Evolutionary conservation across 306 rosid genomes (phyloP), one percentile per base, ranked within the genome.

Genomic region (Citrullus amarus): DNA sequence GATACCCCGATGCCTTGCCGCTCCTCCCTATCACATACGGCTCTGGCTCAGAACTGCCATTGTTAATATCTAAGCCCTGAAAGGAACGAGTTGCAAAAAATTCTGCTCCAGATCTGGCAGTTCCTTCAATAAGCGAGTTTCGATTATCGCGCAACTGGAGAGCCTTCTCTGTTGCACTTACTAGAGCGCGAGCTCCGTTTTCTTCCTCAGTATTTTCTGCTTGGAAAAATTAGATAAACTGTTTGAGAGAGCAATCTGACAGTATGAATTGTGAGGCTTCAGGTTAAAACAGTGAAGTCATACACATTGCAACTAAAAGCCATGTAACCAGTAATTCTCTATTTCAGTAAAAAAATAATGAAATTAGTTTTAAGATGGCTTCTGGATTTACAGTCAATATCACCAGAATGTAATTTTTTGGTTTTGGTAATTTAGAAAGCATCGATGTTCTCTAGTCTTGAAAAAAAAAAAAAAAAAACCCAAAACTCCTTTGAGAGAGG

Each of bases 51-150:
- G 86, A 71, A 66, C 82, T 78, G 56, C 88, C 88, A 4, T 71
- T 43, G 10, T 86, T 77, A n/a, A 89, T 86, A 68, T 86, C 89
- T 36, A 94, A 84, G 61, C 98, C 98, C 74, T 87, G 97, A 82
- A 87, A 94, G 46, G 97, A 89, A 62, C 97, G 86, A 70, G 82
- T 50, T 1, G 87, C 91, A 18, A 93, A 82, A 82, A 87, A 93
- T 84, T 92, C 94, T 12, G 94, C 93, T 79, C 96, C 96, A 62
- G 97, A 90, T 79, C 77, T 88, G 22, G 88, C 93, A 39, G 78
- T 82, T 65, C 89, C 88, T 78, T 88, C 87, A 51, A 75, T 73
- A 77, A 91, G 68, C 76, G 88, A 77, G 78, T 84, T 88, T 9
- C 80, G 55, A 51, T 84, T 87, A 71, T 88, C 87, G 6, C 82